These are phyloP conservation scores for Rhizoclosmatium sp. DNA, from an alignment of 192 early-diverging fungal species.

Conservation along the genomic window DNA sequence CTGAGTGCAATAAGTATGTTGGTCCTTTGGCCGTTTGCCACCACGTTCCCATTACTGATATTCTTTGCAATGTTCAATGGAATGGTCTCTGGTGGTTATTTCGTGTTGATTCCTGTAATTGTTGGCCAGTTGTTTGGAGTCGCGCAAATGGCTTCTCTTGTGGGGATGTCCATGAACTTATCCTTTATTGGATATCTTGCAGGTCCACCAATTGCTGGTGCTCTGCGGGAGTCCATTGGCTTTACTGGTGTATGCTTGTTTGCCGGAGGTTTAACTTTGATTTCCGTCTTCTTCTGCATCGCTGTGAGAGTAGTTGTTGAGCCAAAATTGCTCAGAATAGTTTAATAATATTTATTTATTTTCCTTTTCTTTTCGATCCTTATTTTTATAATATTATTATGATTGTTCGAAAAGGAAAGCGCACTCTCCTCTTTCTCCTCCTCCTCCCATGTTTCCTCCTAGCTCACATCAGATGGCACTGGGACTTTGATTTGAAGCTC, in stretches of 20 bases:
- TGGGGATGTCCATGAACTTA: slow-evolving; percentile 22
- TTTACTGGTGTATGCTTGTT: slow-evolving; percentile 1
- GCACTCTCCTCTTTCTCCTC: too few species aligned
- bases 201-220: slow-evolving; percentile 29
- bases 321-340: neutral
- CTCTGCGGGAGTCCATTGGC: neutral
- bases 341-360: neutral
- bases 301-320: slow-evolving; percentile 4
- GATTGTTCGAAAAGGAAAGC: too few species aligned
- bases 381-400: too few species aligned
- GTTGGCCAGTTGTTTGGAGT: slow-evolving; percentile 31
- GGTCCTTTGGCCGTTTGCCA: slow-evolving; percentile 62
- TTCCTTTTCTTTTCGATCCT: too few species aligned
- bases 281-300: slow-evolving; percentile 5
- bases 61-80: slow-evolving; percentile 58
- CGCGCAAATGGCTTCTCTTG: slow-evolving; percentile 22
- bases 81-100: slow-evolving; percentile 53
- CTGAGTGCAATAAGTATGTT: slow-evolving; percentile 34
- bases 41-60: slow-evolving; percentile 38
- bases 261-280: slow-evolving; percentile 12
- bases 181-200: slow-evolving; percentile 34
- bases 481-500: neutral
- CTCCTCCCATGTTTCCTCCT: too few species aligned
- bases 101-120: slow-evolving; percentile 51
- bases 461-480: too few species aligned